These are phyloP conservation scores for Zasmidium citrigriseum DNA, from an alignment of 2,329 filamentous ascomycete species.

Conservation along the genomic window DNA sequence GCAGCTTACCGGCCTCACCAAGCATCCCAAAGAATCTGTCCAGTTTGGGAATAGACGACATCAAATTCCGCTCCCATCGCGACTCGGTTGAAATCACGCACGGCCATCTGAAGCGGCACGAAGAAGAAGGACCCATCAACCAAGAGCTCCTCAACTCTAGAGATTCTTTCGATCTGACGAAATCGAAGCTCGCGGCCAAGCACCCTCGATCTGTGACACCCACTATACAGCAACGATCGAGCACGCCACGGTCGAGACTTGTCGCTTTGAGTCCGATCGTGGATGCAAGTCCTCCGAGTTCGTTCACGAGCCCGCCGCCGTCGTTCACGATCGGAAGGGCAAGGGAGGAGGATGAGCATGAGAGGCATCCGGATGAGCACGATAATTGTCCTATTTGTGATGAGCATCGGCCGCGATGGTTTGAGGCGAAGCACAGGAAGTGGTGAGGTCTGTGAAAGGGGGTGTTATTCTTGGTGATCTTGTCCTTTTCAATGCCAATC, in stretches of 20 bases:
- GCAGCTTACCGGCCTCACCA: conserved; percentile 20
- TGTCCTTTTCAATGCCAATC: background rate
- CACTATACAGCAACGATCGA: background rate
- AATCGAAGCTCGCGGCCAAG: conserved; percentile 25
- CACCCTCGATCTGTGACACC: conserved; percentile 9
- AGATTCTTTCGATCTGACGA: conserved; percentile 33
- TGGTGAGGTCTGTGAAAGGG: background rate
- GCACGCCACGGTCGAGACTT: conserved; percentile 13
- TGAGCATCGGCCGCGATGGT: conserved; percentile 26
- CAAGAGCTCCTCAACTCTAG: conserved; percentile 22
- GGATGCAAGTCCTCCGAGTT: conserved; percentile 33
- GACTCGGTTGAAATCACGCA: conserved; percentile 34
- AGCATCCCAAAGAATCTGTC: conserved; percentile 21
- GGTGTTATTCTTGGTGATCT: background rate
- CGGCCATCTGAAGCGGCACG: conserved; percentile 19
- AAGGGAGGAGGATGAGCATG: conserved; percentile 11
- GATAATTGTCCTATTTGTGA: conserved; percentile 29
- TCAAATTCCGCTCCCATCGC: conserved; percentile 27
- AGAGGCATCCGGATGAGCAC: conserved; percentile 25
- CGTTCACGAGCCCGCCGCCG: background rate
- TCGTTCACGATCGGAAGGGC: conserved; percentile 4
- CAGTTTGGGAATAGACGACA: conserved; percentile 24
- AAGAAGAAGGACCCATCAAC: conserved; percentile 21
- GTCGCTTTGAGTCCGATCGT: conserved; percentile 31
- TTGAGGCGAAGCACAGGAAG: conserved; percentile 16